Conservation (phyloP, 2,329 filamentous ascomycete genomes). For the Coleophoma crateriformis region DNA sequence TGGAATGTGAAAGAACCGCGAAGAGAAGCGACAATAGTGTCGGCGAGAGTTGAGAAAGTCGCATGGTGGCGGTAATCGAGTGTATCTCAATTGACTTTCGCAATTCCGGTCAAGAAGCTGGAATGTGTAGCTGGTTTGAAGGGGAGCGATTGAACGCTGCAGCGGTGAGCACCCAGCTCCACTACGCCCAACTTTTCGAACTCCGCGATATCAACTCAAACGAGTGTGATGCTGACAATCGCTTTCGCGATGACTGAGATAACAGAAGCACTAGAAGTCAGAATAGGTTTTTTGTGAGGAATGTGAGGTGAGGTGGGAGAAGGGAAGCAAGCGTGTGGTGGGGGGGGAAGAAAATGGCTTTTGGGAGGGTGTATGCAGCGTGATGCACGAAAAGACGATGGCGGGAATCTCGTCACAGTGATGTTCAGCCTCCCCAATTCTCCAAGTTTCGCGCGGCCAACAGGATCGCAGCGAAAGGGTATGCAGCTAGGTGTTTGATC, state of each 20-base stretch:
- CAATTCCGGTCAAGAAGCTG: background rate
- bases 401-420: background rate
- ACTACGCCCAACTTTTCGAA: background rate
- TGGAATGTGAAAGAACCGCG: constrained; percentile 30
- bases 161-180: constrained; percentile 10
- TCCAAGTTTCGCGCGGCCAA: background rate
- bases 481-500: background rate
- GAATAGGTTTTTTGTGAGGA: constrained; percentile 3
- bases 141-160: constrained; percentile 1
- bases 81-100: constrained; percentile 5
- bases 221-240: constrained; percentile 7
- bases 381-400: background rate
- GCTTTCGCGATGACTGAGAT: constrained; percentile 1
- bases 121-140: background rate
- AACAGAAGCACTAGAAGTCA: constrained; percentile 6
- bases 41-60: constrained; percentile 22
- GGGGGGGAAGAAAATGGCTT: background rate
- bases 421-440: background rate
- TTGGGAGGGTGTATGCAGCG: background rate
- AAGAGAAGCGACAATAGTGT: constrained; percentile 30
- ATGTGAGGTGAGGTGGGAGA: constrained; percentile 11
- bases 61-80: constrained; percentile 27
- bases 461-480: background rate
- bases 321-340: constrained; percentile 1
- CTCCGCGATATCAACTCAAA: constrained; percentile 9